These are phyloP conservation scores for Cladosporium sphaerospermum DNA, from an alignment of 2,329 filamentous ascomycete species.

Conservation along the genomic window DNA sequence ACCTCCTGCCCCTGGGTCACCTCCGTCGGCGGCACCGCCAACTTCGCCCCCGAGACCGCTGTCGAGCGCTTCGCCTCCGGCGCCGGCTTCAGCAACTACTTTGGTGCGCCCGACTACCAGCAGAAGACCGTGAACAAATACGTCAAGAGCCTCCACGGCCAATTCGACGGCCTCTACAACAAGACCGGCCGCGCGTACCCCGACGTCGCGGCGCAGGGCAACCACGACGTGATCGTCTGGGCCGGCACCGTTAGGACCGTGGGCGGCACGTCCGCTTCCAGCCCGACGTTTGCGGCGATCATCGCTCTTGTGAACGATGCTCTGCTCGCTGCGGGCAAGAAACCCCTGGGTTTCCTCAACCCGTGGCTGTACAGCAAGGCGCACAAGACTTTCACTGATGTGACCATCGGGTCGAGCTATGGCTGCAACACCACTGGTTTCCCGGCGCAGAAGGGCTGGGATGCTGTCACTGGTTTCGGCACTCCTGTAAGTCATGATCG, in stretches of 20 bases:
- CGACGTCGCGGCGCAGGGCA: conserved; percentile 48
- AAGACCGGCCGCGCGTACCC: conserved; percentile 40
- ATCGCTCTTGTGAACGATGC: conserved; percentile 60
- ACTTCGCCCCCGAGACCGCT: conserved; percentile 40
- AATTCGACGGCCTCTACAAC: conserved; percentile 42
- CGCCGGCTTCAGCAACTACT: conserved; percentile 42
- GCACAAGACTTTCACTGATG: conserved; percentile 46
- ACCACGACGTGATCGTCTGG: conserved; percentile 32
- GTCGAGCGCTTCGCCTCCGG: conserved; percentile 45
- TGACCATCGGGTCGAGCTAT: conserved; percentile 30
- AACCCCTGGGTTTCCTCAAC: conserved; percentile 53
- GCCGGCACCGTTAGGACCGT: conserved; percentile 33
- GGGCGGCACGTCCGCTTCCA: conserved; percentile 49
- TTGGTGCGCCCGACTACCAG: conserved; percentile 40
- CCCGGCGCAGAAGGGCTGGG: conserved; percentile 27
- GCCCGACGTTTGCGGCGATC: conserved; percentile 54
- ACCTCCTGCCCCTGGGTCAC: conserved; percentile 45
- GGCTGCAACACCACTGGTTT: conserved; percentile 27
- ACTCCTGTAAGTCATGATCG: conserved; percentile 19
- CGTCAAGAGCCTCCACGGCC: conserved; percentile 34
- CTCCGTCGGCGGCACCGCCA: conserved; percentile 40
- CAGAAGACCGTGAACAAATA: conserved; percentile 36
- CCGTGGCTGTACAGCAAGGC: conserved; percentile 51
- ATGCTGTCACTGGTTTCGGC: conserved; percentile 29
- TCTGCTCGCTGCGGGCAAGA: conserved; percentile 45